A percentile compares a stretch with the other conserved stretches of the same genome.
These are phyloP conservation scores for Chaetomiaceae sp. DNA, from an alignment of 2,329 filamentous ascomycete species.

Conservation along the genomic window DNA sequence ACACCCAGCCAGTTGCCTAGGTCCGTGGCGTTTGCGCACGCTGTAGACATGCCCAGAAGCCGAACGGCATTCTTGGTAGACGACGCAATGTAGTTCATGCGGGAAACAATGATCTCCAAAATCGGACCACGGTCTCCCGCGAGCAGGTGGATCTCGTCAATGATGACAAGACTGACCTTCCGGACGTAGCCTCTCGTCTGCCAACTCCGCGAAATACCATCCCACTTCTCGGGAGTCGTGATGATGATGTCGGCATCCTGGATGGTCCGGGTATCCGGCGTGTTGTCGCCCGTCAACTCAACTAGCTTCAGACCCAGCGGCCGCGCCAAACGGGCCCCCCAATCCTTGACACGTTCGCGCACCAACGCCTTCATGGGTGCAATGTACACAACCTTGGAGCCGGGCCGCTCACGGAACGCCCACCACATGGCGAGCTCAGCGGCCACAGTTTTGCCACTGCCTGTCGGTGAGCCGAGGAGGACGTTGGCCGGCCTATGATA, in stretches of 20 bases:
- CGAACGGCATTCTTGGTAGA: conserved; percentile 87
- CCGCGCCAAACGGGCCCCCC: conserved; percentile 74
- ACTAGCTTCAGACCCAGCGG: conserved; percentile 88
- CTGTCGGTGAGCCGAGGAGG: conserved; percentile 89
- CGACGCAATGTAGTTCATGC: conserved; percentile 98
- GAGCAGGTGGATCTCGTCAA: conserved; percentile 97
- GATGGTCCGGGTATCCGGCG: conserved; percentile 92
- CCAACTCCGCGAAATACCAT: conserved; percentile 98
- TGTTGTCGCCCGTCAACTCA: conserved; percentile 92
- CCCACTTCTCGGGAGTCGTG: conserved; percentile 99
- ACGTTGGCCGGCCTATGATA: conserved; percentile 93
- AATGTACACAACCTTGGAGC: conserved; percentile 97
- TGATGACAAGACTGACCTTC: conserved; percentile 92
- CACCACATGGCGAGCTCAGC: conserved; percentile 99
- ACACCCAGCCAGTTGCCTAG: conserved; percentile 96
- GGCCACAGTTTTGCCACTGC: conserved; percentile 95
- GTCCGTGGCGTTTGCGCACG: conserved; percentile 92
- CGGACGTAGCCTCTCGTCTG: conserved; percentile 95
- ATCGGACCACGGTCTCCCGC: conserved; percentile 95
- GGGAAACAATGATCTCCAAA: conserved; percentile 89
- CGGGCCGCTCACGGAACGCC: conserved; percentile 91
- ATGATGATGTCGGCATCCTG: conserved; percentile 96
- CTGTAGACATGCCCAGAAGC: conserved; percentile 97
- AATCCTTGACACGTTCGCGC: conserved; percentile 92
- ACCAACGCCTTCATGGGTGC: conserved; percentile 99